Evolutionary conservation across 495 filamentous ascomycete genomes (phyloP).

Genomic region (Annulohypoxylon moriforme): DNA sequence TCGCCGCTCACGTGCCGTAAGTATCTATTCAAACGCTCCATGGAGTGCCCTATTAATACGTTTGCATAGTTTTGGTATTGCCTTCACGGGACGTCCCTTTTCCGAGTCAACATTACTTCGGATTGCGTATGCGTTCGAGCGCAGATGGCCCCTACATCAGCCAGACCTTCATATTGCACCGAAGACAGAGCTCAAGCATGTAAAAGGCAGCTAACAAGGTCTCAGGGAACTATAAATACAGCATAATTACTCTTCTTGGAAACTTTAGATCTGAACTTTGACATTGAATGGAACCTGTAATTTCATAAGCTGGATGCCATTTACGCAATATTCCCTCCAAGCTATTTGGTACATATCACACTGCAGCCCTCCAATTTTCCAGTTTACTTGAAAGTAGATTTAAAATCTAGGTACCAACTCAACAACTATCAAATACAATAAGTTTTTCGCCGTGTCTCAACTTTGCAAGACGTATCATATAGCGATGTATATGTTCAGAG

Average conservation of each 20-base stretch:
- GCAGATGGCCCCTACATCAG: neutral
- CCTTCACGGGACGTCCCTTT: neutral
- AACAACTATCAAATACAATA: no score
- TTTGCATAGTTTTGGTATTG: neutral
- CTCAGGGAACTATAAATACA: neutral
- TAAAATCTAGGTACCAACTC: no score
- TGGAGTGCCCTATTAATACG: neutral
- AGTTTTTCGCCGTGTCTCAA: no score
- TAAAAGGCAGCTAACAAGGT: neutral
- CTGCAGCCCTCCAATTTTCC: no score
- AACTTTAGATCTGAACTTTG: neutral
- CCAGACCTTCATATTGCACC: neutral
- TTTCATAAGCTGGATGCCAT: no score
- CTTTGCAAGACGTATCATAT: no score
- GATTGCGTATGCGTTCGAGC: neutral
- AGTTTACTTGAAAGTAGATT: no score
- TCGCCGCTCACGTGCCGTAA: neutral
- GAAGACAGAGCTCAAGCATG: neutral
- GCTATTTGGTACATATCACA: no score
- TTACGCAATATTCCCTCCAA: no score
- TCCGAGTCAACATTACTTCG: neutral
- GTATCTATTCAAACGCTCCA: neutral
- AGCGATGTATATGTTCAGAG: no score
- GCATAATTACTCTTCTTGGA: neutral
- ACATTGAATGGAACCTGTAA: neutral